These are phyloP conservation scores for Leptomonas pyrrhocoris DNA, from an alignment of 208 protist genomes.

Conservation along the genomic window DNA sequence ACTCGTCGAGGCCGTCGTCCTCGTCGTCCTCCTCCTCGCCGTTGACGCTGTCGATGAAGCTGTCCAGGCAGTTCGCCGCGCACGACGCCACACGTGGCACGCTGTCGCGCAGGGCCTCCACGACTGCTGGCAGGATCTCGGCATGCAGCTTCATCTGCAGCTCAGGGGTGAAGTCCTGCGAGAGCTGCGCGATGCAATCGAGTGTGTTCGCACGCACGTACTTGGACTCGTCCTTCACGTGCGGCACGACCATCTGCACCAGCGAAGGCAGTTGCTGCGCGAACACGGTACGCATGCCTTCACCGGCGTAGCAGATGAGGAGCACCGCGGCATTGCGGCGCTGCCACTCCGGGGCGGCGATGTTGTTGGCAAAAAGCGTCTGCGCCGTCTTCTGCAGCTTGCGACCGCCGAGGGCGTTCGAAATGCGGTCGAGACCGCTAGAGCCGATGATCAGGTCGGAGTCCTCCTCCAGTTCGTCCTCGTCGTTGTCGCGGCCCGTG, in stretches of 20 bases:
- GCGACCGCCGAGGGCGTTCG: constrained; percentile 71
- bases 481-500: constrained; percentile 53
- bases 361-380: constrained; percentile 74
- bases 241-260: constrained; percentile 51
- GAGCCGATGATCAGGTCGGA: constrained; percentile 69
- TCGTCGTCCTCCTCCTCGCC: constrained; percentile 65
- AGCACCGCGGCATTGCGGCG: constrained; percentile 73
- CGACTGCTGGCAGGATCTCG: constrained; percentile 56
- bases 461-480: constrained; percentile 67
- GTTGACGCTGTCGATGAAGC: constrained; percentile 71
- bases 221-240: constrained; percentile 70
- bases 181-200: constrained; percentile 77
- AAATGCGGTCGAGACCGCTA: constrained; percentile 76
- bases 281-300: constrained; percentile 73
- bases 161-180: constrained; percentile 64
- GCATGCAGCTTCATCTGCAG: constrained; percentile 59
- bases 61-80: constrained; percentile 72
- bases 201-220: constrained; percentile 78
- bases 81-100: constrained; percentile 69
- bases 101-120: constrained; percentile 59
- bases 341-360: constrained; percentile 73
- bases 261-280: constrained; percentile 59
- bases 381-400: constrained; percentile 76
- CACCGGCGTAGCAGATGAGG: constrained; percentile 71
- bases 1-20: constrained; percentile 40